These are phyloP conservation scores for Diaporthe helianthi DNA, from an alignment of 2,329 filamentous ascomycete species.

Conservation along the genomic window DNA sequence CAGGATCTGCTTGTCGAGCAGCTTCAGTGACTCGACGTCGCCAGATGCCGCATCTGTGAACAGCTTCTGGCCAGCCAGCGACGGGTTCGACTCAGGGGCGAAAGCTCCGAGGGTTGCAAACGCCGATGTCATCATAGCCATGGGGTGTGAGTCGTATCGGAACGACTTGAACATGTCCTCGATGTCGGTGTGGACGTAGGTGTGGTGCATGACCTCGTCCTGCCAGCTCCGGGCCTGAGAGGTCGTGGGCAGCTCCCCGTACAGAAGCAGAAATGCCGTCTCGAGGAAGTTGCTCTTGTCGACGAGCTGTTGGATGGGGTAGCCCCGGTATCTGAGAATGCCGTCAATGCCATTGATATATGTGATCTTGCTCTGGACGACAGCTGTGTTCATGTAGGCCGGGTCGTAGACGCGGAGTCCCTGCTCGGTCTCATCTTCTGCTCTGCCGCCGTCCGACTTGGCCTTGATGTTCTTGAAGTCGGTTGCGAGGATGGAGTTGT, in stretches of 20 bases:
- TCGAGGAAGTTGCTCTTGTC: constrained; percentile 58
- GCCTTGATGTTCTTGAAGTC: constrained; percentile 60
- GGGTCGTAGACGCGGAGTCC: constrained; percentile 59
- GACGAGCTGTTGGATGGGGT: constrained; percentile 59
- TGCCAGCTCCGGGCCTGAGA: constrained; percentile 51
- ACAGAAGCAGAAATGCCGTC: constrained; percentile 57
- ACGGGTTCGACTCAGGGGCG: constrained; percentile 57
- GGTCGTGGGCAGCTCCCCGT: constrained; percentile 55
- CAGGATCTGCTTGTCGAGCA: constrained; percentile 60
- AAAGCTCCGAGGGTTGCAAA: constrained; percentile 59
- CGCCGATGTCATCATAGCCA: constrained; percentile 58
- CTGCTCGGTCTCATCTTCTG: constrained; percentile 55
- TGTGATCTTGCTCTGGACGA: constrained; percentile 56
- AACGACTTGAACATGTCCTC: constrained; percentile 59
- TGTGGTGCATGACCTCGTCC: constrained; percentile 59
- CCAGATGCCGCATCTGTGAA: constrained; percentile 54
- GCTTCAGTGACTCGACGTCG: constrained; percentile 48
- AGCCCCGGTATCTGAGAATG: constrained; percentile 59
- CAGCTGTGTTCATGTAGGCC: constrained; percentile 61
- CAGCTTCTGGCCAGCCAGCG: constrained; percentile 56
- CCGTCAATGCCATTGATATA: constrained; percentile 61
- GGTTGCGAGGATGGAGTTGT: constrained; percentile 57
- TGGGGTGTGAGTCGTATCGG: constrained; percentile 59
- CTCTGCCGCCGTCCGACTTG: constrained; percentile 40
- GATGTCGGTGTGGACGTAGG: constrained; percentile 56